Percentiles rank a stretch among this genome's conserved stretches.
Conservation (phyloP, 2,329 filamentous ascomycete genomes). For the Ceratocystis smalleyi region DNA sequence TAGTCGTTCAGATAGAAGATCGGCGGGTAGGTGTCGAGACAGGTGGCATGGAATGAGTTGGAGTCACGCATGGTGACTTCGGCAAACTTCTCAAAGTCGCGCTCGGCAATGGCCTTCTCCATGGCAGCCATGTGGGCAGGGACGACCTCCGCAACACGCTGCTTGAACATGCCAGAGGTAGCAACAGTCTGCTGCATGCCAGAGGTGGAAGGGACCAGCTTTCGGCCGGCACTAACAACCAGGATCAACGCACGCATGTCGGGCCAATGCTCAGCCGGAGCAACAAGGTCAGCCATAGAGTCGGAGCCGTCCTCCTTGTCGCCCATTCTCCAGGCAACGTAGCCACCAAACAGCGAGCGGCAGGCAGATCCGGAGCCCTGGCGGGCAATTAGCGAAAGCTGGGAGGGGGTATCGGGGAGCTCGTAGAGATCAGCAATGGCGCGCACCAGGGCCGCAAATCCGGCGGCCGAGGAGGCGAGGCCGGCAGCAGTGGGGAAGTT, state of each 20-base stretch:
- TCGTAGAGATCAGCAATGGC: slow-evolving; percentile 86
- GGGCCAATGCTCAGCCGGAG: slow-evolving; percentile 82
- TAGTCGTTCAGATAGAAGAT: slow-evolving; percentile 99
- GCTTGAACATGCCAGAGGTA: slow-evolving; percentile 74
- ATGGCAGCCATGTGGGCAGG: slow-evolving; percentile 71
- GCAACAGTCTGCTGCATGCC: slow-evolving; percentile 96
- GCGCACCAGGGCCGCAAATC: slow-evolving; percentile 57
- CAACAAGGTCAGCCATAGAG: slow-evolving; percentile 75
- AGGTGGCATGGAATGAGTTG: slow-evolving; percentile 92
- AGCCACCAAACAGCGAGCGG: slow-evolving; percentile 82
- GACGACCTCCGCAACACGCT: slow-evolving; percentile 60
- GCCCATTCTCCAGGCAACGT: slow-evolving; percentile 87
- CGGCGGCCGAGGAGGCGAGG: slow-evolving; percentile 56
- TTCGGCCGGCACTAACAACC: slow-evolving; percentile 85
- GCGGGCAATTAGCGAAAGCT: slow-evolving; percentile 75
- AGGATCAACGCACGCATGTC: slow-evolving; percentile 85
- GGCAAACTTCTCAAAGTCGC: slow-evolving; percentile 76
- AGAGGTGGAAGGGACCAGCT: slow-evolving; percentile 79
- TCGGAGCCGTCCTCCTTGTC: slow-evolving; percentile 62
- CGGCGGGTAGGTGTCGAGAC: slow-evolving; percentile 86
- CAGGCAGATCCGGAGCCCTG: slow-evolving; percentile 94
- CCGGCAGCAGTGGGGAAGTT: slow-evolving; percentile 98
- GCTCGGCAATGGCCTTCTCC: slow-evolving; percentile 61
- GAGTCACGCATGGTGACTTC: slow-evolving; percentile 91
- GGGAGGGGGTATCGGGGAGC: slow-evolving; percentile 62